These are phyloP conservation scores for Rhynchosporium secalis DNA, from an alignment of 2,329 filamentous ascomycete genomes.

Conservation along the genomic window DNA sequence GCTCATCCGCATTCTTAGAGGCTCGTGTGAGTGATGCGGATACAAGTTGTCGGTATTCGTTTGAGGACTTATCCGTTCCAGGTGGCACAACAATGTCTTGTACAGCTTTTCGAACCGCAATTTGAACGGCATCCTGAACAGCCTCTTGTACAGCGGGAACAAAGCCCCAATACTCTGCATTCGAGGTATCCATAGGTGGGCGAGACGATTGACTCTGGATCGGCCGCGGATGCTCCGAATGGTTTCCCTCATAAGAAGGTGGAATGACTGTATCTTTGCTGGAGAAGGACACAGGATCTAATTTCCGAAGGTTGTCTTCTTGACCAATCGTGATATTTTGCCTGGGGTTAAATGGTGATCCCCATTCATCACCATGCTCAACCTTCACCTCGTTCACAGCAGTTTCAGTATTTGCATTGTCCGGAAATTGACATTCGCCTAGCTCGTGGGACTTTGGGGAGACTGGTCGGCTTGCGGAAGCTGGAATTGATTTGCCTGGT, in stretches of 20 bases:
- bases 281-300: neutral
- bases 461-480: neutral
- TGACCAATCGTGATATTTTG: neutral
- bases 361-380: neutral
- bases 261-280: neutral
- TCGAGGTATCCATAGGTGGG: conserved; percentile 13
- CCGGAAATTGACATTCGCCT: conserved; percentile 4
- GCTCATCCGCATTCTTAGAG: conserved; percentile 32
- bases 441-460: conserved; percentile 8
- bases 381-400: neutral
- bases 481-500: neutral
- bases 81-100: conserved; percentile 29
- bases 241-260: neutral
- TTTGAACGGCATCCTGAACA: conserved; percentile 34
- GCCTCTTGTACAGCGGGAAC: conserved; percentile 34
- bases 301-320: neutral
- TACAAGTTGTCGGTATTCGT: conserved; percentile 32
- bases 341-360: too few species aligned
- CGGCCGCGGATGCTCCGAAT: neutral
- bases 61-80: conserved; percentile 27
- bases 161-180: conserved; percentile 37
- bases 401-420: neutral
- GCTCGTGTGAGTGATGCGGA: conserved; percentile 32
- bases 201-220: neutral
- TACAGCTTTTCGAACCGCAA: conserved; percentile 35